Conservation (phyloP, 1,139 yeast species). For the Debaryomyces subglobosus region DNA sequence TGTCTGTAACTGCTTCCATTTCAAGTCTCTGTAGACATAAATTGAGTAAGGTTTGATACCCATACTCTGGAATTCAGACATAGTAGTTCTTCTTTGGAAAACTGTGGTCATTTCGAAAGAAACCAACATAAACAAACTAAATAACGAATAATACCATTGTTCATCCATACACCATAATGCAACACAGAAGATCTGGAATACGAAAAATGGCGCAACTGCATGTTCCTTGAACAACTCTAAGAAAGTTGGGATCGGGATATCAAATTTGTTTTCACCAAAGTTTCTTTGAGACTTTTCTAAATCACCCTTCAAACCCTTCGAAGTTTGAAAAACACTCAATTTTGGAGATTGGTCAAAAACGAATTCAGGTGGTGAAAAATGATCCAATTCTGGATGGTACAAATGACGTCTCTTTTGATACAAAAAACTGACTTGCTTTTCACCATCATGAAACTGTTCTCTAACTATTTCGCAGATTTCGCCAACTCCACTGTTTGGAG, state of each 20-base stretch:
- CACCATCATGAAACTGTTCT: conserved; percentile 60
- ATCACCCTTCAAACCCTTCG: conserved; percentile 67
- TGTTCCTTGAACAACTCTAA: conserved; percentile 91
- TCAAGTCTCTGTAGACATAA: conserved; percentile 67
- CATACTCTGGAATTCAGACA: conserved; percentile 96
- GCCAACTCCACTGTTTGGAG: conserved; percentile 83
- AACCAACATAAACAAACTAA: conserved; percentile 88
- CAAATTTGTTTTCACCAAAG: conserved; percentile 86
- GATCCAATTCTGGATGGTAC: conserved; percentile 53
- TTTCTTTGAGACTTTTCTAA: conserved; percentile 57
- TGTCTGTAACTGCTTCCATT: conserved; percentile 75
- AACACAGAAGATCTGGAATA: conserved; percentile 93
- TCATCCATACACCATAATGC: conserved; percentile 97
- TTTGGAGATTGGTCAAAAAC: conserved; percentile 65
- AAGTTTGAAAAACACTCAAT: conserved; percentile 59
- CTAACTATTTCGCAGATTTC: conserved; percentile 71
- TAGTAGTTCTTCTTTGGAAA: conserved; percentile 90
- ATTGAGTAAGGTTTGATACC: conserved; percentile 90
- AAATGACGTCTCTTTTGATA: conserved; percentile 94
- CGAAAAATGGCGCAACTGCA: conserved; percentile 97
- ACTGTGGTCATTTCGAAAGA: conserved; percentile 95
- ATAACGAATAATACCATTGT: conserved; percentile 93
- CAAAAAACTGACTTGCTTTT: conserved; percentile 68
- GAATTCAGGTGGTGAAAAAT: conserved; percentile 83
- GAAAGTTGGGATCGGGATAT: conserved; percentile 93